Evolutionary conservation across 805 yeast species (phyloP), one percentile per base, ranked within the genome.

Genomic region (Saccharomycopsis selenospora): DNA sequence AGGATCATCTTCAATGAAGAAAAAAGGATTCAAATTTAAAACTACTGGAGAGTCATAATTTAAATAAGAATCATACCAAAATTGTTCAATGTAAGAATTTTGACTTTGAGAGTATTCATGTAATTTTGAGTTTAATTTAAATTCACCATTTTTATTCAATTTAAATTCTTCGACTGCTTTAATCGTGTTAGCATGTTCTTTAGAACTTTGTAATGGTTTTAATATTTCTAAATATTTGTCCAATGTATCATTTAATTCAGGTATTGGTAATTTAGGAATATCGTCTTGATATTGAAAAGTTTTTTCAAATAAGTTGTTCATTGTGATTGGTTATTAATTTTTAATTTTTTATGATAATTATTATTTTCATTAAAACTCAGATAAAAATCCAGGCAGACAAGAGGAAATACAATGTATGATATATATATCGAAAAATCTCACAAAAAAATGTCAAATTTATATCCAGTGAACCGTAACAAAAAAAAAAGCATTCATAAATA

Each of bases 51-150:
- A 81, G 63, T 89, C 96, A 63, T 85, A 86, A 63, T 82, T 82
- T 56, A 89, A 71, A 63, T 89, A 89, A 1, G 95, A 79, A 61
- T 89, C 96, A 64, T 78, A 89, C 96, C 96, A 89, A 63, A 89
- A 89, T 64, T 89, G 95, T 65, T 89, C 96, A 54, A 89, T 89
- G 63, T 85, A 89, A 2, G 95, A 82, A 44, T 85, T 79, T 53
- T 87, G 69, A 13, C 80, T 67, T 45, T 75, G 71, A 4, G 83
- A 66, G 59, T 83, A 86, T 44, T 73, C 73, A 14, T 80, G 69
- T 46, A 89, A 71, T 56, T 78, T 80, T 24, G 72, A 66, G 60
- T 89, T 95, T 45, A 77, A 73, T n/a, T n/a, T n/a, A 48, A 68
- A 69, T 46, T 77, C 78, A 18, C 72, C 88, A 62, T 65, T 72